phyloP scores from a whole-genome alignment of 2,329 filamentous ascomycete genomes.

The Pyrenophora tritici-repentis region DNA sequence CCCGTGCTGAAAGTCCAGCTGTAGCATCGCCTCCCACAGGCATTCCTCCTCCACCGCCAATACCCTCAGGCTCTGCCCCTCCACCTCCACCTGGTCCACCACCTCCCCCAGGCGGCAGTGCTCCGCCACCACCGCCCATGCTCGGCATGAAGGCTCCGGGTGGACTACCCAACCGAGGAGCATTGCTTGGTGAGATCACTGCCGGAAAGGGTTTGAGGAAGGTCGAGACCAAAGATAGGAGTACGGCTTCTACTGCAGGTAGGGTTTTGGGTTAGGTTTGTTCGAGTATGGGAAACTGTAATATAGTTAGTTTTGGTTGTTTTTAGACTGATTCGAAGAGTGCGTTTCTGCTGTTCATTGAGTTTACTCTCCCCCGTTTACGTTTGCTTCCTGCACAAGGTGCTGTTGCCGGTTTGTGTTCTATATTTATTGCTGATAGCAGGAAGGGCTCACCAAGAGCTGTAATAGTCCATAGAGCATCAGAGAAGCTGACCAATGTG shows the following conservation, averaged over 20 bases:
- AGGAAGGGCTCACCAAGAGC: too few relatives aligned
- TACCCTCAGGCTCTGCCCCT: slow-evolving; percentile 51
- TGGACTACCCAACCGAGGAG: slow-evolving; percentile 52
- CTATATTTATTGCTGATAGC: too few relatives aligned
- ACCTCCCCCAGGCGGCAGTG: slow-evolving; percentile 46
- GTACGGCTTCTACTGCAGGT: slow-evolving; percentile 72
- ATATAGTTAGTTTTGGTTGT: neutral
- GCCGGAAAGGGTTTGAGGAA: slow-evolving; percentile 80
- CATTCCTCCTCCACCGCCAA: slow-evolving; percentile 58
- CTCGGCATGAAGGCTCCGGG: slow-evolving; percentile 43
- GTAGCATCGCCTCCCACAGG: slow-evolving; percentile 49
- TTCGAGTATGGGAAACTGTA: neutral
- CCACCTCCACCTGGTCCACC: slow-evolving; percentile 58
- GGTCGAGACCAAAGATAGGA: slow-evolving; percentile 87
- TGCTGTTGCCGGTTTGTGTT: too few relatives aligned
- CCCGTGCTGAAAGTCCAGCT: slow-evolving; percentile 51
- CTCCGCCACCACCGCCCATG: slow-evolving; percentile 51
- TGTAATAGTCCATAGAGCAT: too few relatives aligned
- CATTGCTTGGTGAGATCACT: slow-evolving; percentile 82
- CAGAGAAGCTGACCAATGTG: too few relatives aligned
- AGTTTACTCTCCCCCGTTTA: neutral
- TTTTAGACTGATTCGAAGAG: slow-evolving; percentile 4
- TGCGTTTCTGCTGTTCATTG: slow-evolving; percentile 7
- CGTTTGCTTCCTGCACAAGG: too few relatives aligned
- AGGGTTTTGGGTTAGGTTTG: slow-evolving; percentile 58